Percentiles rank a stretch among this genome's conserved stretches.
phyloP scores from a whole-genome alignment of 2,329 filamentous ascomycete species.

The Colletotrichum liriopes region DNA sequence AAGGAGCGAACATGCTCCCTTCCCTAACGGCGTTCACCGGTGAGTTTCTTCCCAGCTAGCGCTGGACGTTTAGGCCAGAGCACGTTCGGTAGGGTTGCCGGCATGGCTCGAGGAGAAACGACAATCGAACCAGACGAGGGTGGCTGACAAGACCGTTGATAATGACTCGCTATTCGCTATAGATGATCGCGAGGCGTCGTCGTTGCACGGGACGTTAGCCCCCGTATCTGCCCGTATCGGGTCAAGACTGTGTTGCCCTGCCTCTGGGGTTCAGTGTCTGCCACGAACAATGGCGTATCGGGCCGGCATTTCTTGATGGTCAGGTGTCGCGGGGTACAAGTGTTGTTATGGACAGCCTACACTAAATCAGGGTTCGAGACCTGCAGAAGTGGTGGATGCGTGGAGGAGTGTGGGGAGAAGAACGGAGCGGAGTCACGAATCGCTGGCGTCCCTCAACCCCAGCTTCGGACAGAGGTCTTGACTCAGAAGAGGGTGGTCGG shows the following conservation, averaged over 20 bases:
- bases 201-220: constrained; percentile 23
- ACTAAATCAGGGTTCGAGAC: constrained; percentile 33
- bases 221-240: constrained; percentile 27
- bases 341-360: constrained; percentile 22
- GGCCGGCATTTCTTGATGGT: constrained; percentile 41
- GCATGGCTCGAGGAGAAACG: background rate
- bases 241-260: constrained; percentile 18
- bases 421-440: constrained; percentile 30
- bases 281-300: constrained; percentile 28
- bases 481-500: constrained; percentile 31
- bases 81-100: background rate
- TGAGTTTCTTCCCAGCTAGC: background rate
- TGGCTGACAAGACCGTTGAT: constrained; percentile 10
- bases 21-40: too few species aligned
- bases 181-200: constrained; percentile 31
- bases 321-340: constrained; percentile 40
- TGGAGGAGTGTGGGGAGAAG: constrained; percentile 40
- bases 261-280: background rate
- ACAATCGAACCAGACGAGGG: background rate
- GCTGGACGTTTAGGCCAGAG: background rate
- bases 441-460: constrained; percentile 16
- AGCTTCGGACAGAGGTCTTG: constrained; percentile 23
- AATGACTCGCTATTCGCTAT: constrained; percentile 39
- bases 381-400: constrained; percentile 39
- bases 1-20: too few species aligned